A percentile compares a stretch with the other conserved stretches of the same genome.
Conservation (phyloP, 495 filamentous ascomycete species). For the Hypoxylon lenormandii region DNA sequence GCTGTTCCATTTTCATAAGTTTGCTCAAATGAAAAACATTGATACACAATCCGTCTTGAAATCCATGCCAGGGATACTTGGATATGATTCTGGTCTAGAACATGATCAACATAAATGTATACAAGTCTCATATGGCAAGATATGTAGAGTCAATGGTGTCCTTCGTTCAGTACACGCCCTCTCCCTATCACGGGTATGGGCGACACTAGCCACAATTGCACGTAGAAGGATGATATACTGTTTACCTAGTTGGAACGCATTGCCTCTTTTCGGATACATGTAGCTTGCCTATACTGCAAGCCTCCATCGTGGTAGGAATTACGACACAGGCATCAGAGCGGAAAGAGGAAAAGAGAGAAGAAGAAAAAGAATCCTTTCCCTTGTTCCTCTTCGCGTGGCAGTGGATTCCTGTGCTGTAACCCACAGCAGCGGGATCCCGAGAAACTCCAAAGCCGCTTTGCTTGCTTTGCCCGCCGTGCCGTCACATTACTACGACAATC, state of each 20-base stretch:
- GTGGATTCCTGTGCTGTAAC: constrained; percentile 49
- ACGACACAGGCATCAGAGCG: not conserved
- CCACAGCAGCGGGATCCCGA: constrained; percentile 32
- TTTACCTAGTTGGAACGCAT: constrained; percentile 33
- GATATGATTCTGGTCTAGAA: constrained; percentile 37
- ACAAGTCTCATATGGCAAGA: constrained; percentile 25
- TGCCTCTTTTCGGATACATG: constrained; percentile 6
- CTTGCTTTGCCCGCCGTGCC: constrained; percentile 19
- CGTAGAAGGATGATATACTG: constrained; percentile 35
- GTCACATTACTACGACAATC: constrained; percentile 31
- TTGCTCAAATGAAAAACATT: constrained; percentile 32
- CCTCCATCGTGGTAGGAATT: no score
- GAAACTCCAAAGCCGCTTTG: constrained; percentile 18
- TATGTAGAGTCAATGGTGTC: constrained; percentile 10
- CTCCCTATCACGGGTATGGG: constrained; percentile 11
- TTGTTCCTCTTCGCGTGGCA: constrained; percentile 43
- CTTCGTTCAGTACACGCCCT: constrained; percentile 30
- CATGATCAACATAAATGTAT: constrained; percentile 17
- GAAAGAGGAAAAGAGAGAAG: constrained; percentile 9
- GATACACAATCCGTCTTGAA: constrained; percentile 30
- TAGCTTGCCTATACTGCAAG: not conserved
- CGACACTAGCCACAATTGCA: constrained; percentile 42
- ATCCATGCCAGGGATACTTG: constrained; percentile 44
- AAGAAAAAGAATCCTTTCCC: constrained; percentile 9
- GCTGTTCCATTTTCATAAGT: constrained; percentile 27